Base-by-base conservation (phyloP, 257 asterid species). In the Solanum chmielewskii region DNA sequence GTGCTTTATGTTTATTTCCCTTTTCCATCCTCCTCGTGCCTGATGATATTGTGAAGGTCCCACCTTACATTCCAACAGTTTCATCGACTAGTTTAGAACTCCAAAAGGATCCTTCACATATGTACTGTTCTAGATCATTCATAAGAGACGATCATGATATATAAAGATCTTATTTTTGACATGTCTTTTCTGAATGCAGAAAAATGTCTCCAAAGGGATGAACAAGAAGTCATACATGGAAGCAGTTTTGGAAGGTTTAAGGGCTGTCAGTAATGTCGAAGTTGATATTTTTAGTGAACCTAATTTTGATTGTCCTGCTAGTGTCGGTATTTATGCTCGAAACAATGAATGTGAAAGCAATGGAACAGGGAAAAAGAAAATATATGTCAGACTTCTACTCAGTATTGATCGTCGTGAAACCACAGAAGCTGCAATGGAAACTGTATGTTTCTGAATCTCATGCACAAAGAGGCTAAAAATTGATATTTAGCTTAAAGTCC, bases 381-480 rank as follows among this genome's bases (percentile, higher is more conserved):
- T 96, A 90, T 92, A 89, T 44, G 98, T 96, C 84, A 90, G 98
- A 89, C 92, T 96, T 90, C 97, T 96, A 89, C 95, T 95, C 29
- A 95, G 99, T 88, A 95, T 96, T 88, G 99, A 96, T 89, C 95
- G 98, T 18, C 98, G 98, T 41, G 98, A 92, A 92, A 91, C 93
- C 71, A 89, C 98, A 87, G 97, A 94, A 92, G 95, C 98, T 88
- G 98, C 99, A 82, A 92, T 93, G 94, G 98, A 96, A 93, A 96
- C 98, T 73, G 99, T 96, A 93, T 86, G 95, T 91, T 91, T 7
- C 39, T 49, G 15, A 15, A 52, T 49, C 52, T 14, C 82, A 86
- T 60, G 74, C 25, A 29, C 16, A 81, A 87, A 84, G 73, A 66
- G 15, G 60, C 84, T 66, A 64, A 33, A 9, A 9, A 13, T 13